Evolutionary conservation across 805 yeast species (phyloP), one percentile per base, ranked within the genome.

Genomic region (Yamadazyma endophytica): DNA sequence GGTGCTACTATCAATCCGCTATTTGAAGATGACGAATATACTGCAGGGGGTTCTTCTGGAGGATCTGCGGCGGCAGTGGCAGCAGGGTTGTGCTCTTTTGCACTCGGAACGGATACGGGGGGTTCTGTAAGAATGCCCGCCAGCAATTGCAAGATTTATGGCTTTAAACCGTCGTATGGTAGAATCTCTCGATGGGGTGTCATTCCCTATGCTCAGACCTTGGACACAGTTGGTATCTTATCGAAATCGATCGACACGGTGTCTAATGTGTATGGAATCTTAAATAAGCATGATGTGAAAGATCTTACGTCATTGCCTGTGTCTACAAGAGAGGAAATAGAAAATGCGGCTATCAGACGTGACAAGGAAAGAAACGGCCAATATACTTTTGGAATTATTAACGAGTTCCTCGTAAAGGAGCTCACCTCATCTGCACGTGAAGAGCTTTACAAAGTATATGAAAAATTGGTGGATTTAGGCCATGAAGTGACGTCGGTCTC

Each of bases 71-170:
- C 95, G 1, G 84, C 94, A 0, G 96, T 90, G 2, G 81, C 90
- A 1, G 73, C 81, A 0, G 80, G 63, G 1, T 49, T 77, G 40
- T 81, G 77, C 20, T 86, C 82, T 50, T 78, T 84, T 46, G 74
- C 95, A 1, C 56, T 92, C 21, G 99, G 98, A 0, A 84, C 97
- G 1, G 99, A 92, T 48, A 92, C 99, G 0, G 99, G 99, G 4
- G 99, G 99, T 0, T 87, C 97, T 0, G 86, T 92, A 0, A 69
- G 99, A 39, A 63, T 86, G 13, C 99, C 99, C 0, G 94, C 95
- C 1, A 80, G 95, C 13, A 87, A 82, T 53, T 80, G 90, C 43
- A 85, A 89, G 2, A 70, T 82, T 0, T 61, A 76, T 18, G 98
- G 98, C 1, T 87, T 87, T 61, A 92, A 92, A 54, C 98, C 98